Evolutionary conservation across 192 early-diverging fungal genomes (phyloP), one percentile per base, ranked within the genome.

Genomic region (Umbelopsis sp.): DNA sequence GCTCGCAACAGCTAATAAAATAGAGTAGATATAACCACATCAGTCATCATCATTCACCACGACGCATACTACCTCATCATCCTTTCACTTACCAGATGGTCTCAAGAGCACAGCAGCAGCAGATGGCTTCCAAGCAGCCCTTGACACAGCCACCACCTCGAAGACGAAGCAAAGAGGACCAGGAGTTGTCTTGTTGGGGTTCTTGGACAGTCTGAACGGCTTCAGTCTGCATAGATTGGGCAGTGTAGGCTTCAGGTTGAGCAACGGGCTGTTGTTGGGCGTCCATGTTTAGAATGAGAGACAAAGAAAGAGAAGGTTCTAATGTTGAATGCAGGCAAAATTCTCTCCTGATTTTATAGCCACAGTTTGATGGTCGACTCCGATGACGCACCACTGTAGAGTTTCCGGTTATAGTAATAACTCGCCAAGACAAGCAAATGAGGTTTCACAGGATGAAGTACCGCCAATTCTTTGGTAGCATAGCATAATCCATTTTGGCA

Each of bases 61-160:
- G n/a, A n/a, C n/a, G n/a, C n/a, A n/a, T n/a, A n/a, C n/a, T 62
- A 17, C 31, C 16, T 34, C 6, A 20, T 20, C 2, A 8, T 4
- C 8, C 31, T 34, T 4, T 7, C 25, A 62, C 56, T 62, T 62
- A 62, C 56, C 71, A 72, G 59, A 72, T 59, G 41, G 71, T 59
- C 21, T 75, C 74, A 65, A 75, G 56, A 45, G 74, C 74, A 36
- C 74, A 75, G 51, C 74, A 75, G 67, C 74, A 75, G 68, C 74
- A 75, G 53, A 75, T 69, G 32, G 74, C 32, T 68, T 69, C 67
- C 66, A 75, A 69, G 38, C 74, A 75, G 51, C 69, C 74, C 67
- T 75, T 75, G 50, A 75, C 51, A 65, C 74, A 75, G 29, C 74
- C 74, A 68, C 74, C 74, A 59, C 74, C 74, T 45, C 71, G 56